These are phyloP conservation scores for Microcera coccophila DNA, from an alignment of 2,329 filamentous ascomycete genomes.

Conservation along the genomic window DNA sequence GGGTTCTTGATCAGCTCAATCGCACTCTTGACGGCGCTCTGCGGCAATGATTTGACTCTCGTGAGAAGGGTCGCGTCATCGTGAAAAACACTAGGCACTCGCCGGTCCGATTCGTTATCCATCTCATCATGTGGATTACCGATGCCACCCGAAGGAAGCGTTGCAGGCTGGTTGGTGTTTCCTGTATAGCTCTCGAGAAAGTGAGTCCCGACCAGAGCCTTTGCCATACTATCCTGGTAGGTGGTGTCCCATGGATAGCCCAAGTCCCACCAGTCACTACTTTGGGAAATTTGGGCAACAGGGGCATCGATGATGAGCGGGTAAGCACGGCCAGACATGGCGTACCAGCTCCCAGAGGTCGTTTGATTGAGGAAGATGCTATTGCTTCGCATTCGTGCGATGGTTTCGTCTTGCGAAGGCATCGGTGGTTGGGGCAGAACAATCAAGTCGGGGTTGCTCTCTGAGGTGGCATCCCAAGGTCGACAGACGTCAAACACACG, in stretches of 20 bases:
- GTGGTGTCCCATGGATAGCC: constrained; percentile 38
- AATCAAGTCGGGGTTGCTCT: constrained; percentile 71
- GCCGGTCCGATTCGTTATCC: constrained; percentile 34
- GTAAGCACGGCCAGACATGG: constrained; percentile 80
- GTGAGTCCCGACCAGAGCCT: constrained; percentile 69
- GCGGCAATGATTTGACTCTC: constrained; percentile 49
- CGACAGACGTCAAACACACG: constrained; percentile 85
- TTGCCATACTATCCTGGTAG: constrained; percentile 48
- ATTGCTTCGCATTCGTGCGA: constrained; percentile 51
- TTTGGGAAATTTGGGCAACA: constrained; percentile 40
- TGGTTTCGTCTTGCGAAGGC: constrained; percentile 49
- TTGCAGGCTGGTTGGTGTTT: constrained; percentile 34
- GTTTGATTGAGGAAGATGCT: constrained; percentile 86
- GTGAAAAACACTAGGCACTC: constrained; percentile 21
- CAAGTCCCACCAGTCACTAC: constrained; percentile 46
- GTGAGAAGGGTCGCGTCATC: constrained; percentile 45
- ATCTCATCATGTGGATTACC: constrained; percentile 28
- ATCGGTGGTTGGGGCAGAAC: constrained; percentile 81
- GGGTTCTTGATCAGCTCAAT: constrained; percentile 56
- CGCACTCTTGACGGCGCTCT: constrained; percentile 47
- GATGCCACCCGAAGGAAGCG: constrained; percentile 34
- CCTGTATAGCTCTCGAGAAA: constrained; percentile 45
- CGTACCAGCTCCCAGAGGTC: constrained; percentile 85
- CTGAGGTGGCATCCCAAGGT: constrained; percentile 58
- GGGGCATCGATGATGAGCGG: constrained; percentile 74